Conservation (phyloP, 1,284 basidiomycete genomes). For the Tylopilus orsonianus region DNA sequence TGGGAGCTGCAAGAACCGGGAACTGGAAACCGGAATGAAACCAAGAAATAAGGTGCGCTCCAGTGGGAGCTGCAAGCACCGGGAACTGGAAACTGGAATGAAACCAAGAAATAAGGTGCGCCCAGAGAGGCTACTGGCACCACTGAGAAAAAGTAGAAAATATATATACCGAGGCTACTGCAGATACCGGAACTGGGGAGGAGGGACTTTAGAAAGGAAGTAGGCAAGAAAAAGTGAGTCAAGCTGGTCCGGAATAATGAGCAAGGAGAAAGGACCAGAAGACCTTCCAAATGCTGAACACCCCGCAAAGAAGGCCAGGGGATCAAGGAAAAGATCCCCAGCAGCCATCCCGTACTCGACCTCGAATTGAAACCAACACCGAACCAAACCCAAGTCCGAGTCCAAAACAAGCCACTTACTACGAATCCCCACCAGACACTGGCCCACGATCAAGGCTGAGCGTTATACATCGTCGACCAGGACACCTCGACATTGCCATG, state of each 20-base stretch:
- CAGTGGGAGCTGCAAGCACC: constrained; percentile 5
- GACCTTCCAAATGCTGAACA: too few species aligned
- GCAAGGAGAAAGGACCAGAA: too few species aligned
- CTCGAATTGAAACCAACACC: background rate
- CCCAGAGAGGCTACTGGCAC: too few species aligned
- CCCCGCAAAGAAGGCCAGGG: too few species aligned
- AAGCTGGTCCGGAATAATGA: too few species aligned
- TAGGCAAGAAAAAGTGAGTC: background rate
- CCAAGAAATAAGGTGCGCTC: constrained; percentile 1
- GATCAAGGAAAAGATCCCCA: too few species aligned
- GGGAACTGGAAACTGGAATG: background rate
- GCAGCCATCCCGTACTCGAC: background rate
- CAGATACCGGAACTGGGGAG: background rate
- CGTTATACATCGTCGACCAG: background rate
- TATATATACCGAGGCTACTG: too few species aligned
- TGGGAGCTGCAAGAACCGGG: constrained; percentile 5
- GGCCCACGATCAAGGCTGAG: background rate
- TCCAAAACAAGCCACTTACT: background rate
- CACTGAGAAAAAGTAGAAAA: too few species aligned
- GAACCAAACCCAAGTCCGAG: background rate
- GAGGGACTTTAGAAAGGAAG: too few species aligned
- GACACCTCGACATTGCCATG: background rate
- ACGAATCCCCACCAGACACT: background rate
- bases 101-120: constrained; percentile 1
- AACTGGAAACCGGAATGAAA: background rate